These are phyloP conservation scores for Eucalyptus pauciflora DNA, from an alignment of 345 rosid genomes.

Conservation along the genomic window DNA sequence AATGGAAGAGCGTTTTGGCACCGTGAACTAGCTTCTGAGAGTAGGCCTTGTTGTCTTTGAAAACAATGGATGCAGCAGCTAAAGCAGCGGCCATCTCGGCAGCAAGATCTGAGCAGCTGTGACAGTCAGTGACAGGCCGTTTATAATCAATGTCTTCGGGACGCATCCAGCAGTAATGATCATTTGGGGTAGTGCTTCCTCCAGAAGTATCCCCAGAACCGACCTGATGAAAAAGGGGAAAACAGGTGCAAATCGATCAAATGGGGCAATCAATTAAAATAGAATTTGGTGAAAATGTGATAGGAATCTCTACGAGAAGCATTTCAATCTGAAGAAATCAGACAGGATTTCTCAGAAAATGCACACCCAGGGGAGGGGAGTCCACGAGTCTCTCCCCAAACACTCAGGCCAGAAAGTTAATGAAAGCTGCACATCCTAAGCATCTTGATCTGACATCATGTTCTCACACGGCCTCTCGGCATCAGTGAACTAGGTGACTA, in stretches of 20 bases:
- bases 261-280: background rate
- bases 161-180: conserved; percentile 97
- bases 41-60: conserved; percentile 87
- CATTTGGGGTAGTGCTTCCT: conserved; percentile 59
- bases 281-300: background rate
- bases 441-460: background rate
- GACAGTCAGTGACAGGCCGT: conserved; percentile 61
- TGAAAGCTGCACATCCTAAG: background rate
- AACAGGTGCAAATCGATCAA: background rate
- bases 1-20: conserved; percentile 60
- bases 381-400: background rate
- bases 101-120: conserved; percentile 84
- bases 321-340: background rate
- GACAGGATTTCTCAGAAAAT: background rate
- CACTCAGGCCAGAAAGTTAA: background rate
- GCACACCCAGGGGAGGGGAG: background rate
- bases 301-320: background rate
- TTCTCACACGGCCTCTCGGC: background rate
- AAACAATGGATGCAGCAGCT: conserved; percentile 92
- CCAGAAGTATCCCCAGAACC: conserved; percentile 85
- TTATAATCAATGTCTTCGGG: conserved; percentile 95
- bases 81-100: conserved; percentile 97
- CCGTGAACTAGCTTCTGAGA: conserved; percentile 94
- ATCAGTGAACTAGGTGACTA: background rate
- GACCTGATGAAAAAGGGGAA: conserved; percentile 28